Percentiles rank a stretch among this genome's conserved stretches.
phyloP scores from a whole-genome alignment of 176 grass and related monocot species.

The Panicum miliaceum region DNA sequence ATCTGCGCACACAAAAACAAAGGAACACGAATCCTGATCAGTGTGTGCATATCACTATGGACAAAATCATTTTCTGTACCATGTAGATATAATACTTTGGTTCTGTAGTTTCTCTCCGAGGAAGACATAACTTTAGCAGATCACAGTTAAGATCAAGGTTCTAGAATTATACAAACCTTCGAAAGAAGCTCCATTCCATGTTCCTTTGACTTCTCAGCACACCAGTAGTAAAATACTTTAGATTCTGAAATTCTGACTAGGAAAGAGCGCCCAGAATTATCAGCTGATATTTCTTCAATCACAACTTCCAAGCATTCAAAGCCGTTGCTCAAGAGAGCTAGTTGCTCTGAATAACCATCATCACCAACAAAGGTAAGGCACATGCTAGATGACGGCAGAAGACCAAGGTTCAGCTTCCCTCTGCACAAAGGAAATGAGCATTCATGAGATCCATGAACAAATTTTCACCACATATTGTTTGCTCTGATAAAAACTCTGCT shows the following conservation, averaged over 20 bases:
- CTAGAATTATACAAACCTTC: slow-evolving; percentile 59
- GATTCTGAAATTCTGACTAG: slow-evolving; percentile 60
- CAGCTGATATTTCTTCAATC: slow-evolving; percentile 84
- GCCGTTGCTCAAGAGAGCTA: slow-evolving; percentile 55
- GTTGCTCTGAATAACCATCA: slow-evolving; percentile 67
- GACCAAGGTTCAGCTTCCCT: slow-evolving; percentile 75
- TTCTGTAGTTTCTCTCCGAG: slow-evolving; percentile 10
- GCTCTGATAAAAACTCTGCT: not conserved
- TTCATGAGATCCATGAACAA: slow-evolving; percentile 35
- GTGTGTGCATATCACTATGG: not conserved
- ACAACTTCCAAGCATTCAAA: slow-evolving; percentile 47
- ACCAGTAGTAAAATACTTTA: slow-evolving; percentile 89
- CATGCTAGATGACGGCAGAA: slow-evolving; percentile 77
- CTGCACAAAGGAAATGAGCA: slow-evolving; percentile 51
- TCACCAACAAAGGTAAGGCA: slow-evolving; percentile 71
- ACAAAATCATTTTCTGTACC: not conserved
- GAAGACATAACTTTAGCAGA: slow-evolving; percentile 13
- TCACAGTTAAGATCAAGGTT: slow-evolving; percentile 6
- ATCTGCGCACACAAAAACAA: slow-evolving; percentile 56
- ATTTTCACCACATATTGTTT: not conserved
- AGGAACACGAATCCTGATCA: slow-evolving; percentile 20
- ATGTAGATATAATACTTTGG: not conserved
- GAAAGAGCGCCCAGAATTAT: slow-evolving; percentile 83
- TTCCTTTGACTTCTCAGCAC: slow-evolving; percentile 82
- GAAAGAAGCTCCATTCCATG: slow-evolving; percentile 73